These are phyloP conservation scores for Anisodus tanguticus DNA, from an alignment of 257 asterid species.

Conservation along the genomic window DNA sequence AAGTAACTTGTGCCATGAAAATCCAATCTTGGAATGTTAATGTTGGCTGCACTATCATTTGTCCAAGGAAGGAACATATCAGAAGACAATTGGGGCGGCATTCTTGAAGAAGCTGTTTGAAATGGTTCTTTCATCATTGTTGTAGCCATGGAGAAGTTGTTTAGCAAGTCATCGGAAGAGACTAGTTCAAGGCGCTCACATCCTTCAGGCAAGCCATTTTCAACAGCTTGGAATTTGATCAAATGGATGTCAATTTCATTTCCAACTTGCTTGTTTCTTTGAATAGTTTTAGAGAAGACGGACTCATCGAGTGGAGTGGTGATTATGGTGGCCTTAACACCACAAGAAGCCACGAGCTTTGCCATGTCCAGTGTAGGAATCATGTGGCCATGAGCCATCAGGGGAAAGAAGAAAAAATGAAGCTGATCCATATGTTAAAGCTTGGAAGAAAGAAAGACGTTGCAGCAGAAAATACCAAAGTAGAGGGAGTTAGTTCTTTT, in stretches of 20 bases:
- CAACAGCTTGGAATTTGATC: constrained; percentile 49
- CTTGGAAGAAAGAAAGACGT: not conserved
- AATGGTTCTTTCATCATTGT: constrained; percentile 1
- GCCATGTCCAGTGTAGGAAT: constrained; percentile 69
- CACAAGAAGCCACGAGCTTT: constrained; percentile 53
- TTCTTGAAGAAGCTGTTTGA: not conserved
- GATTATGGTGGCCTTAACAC: constrained; percentile 50
- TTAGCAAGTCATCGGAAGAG: not conserved
- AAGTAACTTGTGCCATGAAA: constrained; percentile 57
- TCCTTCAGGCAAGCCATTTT: constrained; percentile 49
- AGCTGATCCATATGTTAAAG: constrained; percentile 32
- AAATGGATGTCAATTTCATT: constrained; percentile 37
- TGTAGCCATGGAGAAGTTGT: not conserved
- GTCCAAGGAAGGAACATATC: constrained; percentile 29
- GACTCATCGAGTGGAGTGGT: constrained; percentile 37
- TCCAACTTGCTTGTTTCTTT: constrained; percentile 37
- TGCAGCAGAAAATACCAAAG: not conserved
- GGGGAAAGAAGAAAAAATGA: constrained; percentile 53
- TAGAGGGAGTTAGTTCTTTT: not conserved
- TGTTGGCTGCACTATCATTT: constrained; percentile 48
- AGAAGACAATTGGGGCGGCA: constrained; percentile 26
- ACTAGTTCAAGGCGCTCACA: constrained; percentile 44
- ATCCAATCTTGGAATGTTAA: constrained; percentile 62
- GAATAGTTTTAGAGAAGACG: constrained; percentile 35
- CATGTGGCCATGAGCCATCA: constrained; percentile 64